These are phyloP conservation scores for Paramyrothecium roridum DNA, from an alignment of 2,329 filamentous ascomycete species.

Conservation along the genomic window DNA sequence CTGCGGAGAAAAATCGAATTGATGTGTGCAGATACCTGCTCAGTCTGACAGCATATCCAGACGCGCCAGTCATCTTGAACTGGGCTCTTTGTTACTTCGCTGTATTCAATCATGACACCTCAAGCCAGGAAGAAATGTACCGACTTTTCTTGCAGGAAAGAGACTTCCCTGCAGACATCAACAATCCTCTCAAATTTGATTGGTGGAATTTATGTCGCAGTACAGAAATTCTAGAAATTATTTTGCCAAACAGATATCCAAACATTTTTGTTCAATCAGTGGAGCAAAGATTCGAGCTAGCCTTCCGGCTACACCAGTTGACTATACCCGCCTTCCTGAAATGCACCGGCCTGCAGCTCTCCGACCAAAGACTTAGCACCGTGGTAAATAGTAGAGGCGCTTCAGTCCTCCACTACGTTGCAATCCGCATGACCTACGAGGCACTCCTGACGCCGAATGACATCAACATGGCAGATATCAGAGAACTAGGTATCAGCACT, in stretches of 20 bases:
- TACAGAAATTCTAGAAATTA: not conserved
- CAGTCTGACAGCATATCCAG: not conserved
- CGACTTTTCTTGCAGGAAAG: not conserved
- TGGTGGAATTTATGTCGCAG: not conserved
- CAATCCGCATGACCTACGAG: not conserved
- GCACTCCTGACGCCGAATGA: not conserved
- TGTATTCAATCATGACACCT: not conserved
- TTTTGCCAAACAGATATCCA: not conserved
- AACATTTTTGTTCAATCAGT: not conserved
- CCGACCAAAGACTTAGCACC: not conserved
- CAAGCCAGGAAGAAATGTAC: not conserved
- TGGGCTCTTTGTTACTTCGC: not conserved
- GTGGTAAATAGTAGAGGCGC: not conserved
- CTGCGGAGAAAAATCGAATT: not conserved
- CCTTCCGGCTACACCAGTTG: not conserved
- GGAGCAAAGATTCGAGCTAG: not conserved
- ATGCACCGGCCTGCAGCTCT: not conserved
- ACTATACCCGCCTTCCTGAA: not conserved
- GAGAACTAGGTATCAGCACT: not conserved
- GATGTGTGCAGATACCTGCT: not conserved
- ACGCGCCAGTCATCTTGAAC: not conserved
- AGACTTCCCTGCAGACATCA: not conserved
- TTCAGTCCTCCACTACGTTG: not conserved
- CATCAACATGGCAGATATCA: not conserved
- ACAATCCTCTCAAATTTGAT: not conserved